phyloP scores from a whole-genome alignment of 352 stramenopile species.

The Thalassiosira gravida region DNA sequence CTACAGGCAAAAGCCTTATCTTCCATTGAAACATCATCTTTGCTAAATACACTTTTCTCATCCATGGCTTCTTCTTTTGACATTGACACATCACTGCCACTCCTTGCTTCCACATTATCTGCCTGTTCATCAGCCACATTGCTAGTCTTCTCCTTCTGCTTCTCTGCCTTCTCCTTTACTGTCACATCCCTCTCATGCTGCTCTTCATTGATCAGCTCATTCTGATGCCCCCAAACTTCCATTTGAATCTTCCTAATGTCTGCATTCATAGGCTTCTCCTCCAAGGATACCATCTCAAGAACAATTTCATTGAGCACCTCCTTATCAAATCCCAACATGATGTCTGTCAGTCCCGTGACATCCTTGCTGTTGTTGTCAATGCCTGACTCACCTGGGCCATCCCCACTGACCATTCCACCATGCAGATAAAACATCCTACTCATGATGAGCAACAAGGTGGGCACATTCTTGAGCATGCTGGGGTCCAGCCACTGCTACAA shows the following conservation, averaged over 20 bases:
- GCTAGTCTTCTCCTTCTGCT: constrained; percentile 84
- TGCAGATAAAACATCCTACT: constrained; percentile 95
- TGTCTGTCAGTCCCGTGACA: constrained; percentile 78
- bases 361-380: constrained; percentile 74
- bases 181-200: constrained; percentile 83
- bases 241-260: constrained; percentile 86
- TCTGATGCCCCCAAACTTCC: constrained; percentile 93
- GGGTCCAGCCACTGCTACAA: constrained; percentile 97
- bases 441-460: constrained; percentile 98
- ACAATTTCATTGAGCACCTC: constrained; percentile 88
- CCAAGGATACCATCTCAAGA: constrained; percentile 77
- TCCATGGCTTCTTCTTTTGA: not conserved
- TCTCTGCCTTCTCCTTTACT: constrained; percentile 84
- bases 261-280: constrained; percentile 77
- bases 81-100: not conserved
- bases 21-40: not conserved
- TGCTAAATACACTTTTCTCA: not conserved
- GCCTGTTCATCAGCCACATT: constrained; percentile 55
- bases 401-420: constrained; percentile 63
- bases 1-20: not conserved
- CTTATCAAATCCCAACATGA: constrained; percentile 86
- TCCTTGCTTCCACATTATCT: constrained; percentile 32
- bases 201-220: constrained; percentile 89
- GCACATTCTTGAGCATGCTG: constrained; percentile 97
- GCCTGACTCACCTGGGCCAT: constrained; percentile 11